Evolutionary conservation across 495 filamentous ascomycete species (phyloP).

Genomic region (Xylaria flabelliformis): DNA sequence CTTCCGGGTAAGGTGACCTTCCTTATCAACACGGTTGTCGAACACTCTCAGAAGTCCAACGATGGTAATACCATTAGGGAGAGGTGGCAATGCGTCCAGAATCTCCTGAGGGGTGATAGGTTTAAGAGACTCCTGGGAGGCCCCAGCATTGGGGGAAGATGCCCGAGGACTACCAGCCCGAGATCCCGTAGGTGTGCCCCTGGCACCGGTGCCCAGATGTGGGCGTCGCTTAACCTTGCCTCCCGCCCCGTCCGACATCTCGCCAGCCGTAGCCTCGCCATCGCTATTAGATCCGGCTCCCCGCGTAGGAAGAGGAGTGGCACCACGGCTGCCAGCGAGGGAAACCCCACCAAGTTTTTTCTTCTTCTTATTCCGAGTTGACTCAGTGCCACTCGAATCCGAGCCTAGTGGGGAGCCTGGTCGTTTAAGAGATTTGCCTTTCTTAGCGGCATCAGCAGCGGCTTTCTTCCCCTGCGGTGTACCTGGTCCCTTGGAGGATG

Average conservation of each 20-base stretch:
- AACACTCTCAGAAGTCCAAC: conserved; percentile 67
- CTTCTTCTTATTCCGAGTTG: conserved; percentile 86
- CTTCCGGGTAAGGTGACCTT: conserved; percentile 47
- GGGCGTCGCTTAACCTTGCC: conserved; percentile 72
- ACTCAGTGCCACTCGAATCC: conserved; percentile 88
- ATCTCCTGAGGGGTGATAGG: conserved; percentile 66
- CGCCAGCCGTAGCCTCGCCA: conserved; percentile 75
- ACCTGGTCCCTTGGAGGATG: conserved; percentile 71
- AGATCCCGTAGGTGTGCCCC: conserved; percentile 60
- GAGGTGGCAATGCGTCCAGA: conserved; percentile 66
- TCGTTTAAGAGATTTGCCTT: conserved; percentile 76
- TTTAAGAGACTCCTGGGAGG: conserved; percentile 20
- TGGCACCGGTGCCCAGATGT: conserved; percentile 56
- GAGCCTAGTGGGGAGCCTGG: conserved; percentile 86
- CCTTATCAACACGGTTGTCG: conserved; percentile 61
- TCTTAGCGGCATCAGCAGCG: conserved; percentile 61
- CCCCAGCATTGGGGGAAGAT: conserved; percentile 50
- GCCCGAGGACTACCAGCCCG: conserved; percentile 55
- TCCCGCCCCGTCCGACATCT: conserved; percentile 71
- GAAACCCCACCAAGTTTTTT: conserved; percentile 60
- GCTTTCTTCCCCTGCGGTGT: conserved; percentile 73
- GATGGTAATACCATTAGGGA: conserved; percentile 67
- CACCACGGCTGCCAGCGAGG: conserved; percentile 51
- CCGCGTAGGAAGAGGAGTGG: conserved; percentile 57
- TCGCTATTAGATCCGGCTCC: conserved; percentile 78